phyloP scores from a whole-genome alignment of 768 basidiomycete genomes.

The Gautieria morchelliformis region DNA sequence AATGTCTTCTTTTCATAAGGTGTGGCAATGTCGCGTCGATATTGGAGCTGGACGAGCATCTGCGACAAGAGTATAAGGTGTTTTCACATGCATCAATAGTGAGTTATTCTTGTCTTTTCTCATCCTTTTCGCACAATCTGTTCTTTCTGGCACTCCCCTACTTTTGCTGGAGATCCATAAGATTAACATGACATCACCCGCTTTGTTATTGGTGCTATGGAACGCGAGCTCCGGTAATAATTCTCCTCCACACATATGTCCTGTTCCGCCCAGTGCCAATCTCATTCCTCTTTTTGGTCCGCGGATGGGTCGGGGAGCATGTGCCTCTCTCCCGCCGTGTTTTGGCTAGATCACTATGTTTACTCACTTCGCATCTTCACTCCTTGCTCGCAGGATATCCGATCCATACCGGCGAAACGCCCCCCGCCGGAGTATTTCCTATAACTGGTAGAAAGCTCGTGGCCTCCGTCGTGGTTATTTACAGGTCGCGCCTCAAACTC shows the following conservation, averaged over 20 bases:
- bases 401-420: constrained; percentile 72
- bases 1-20: constrained; percentile 28
- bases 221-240: not conserved
- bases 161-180: not conserved
- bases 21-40: constrained; percentile 97
- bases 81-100: constrained; percentile 86
- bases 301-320: too few species aligned
- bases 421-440: constrained; percentile 86
- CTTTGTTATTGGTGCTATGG: not conserved
- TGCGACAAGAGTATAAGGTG: constrained; percentile 92
- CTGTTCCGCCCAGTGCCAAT: too few species aligned
- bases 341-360: not conserved
- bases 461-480: not conserved
- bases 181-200: too few species aligned
- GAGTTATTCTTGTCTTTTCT: constrained; percentile 21
- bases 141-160: not conserved
- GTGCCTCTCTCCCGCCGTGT: not conserved
- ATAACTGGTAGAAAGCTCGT: constrained; percentile 21
- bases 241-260: too few species aligned
- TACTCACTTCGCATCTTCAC: not conserved
- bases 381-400: constrained; percentile 52
- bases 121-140: not conserved
- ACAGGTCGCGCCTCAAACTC: too few species aligned
- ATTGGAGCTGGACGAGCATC: constrained; percentile 85
- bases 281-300: too few species aligned